A percentile compares a stretch with the other conserved stretches of the same genome.
Conservation (phyloP, 1,284 basidiomycete genomes). For the Apiotrichum mycotoxinovorans region DNA sequence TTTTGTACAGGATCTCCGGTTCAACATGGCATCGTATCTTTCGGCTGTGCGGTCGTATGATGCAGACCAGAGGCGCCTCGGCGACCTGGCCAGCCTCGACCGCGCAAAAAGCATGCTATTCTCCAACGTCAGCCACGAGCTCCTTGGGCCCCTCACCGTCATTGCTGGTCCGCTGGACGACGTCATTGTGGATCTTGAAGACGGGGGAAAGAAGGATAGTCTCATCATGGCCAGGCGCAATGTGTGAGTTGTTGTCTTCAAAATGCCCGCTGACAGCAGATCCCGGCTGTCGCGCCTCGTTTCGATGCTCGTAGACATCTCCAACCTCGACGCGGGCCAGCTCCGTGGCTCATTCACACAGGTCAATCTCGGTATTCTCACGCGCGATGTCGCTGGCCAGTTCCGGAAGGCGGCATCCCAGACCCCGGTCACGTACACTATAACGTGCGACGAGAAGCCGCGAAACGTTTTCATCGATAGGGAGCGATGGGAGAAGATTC, state of each 20-base stretch:
- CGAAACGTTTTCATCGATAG: conserved; percentile 46
- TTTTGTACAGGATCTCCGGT: conserved; percentile 28
- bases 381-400: conserved; percentile 48
- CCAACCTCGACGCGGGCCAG: conserved; percentile 44
- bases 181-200: conserved; percentile 28
- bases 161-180: conserved; percentile 48
- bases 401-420: conserved; percentile 43
- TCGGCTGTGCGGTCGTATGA: conserved; percentile 26
- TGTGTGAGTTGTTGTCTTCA: conserved; percentile 20
- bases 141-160: conserved; percentile 49
- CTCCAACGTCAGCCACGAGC: conserved; percentile 48
- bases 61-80: conserved; percentile 37
- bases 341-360: conserved; percentile 45
- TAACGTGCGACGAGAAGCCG: conserved; percentile 44
- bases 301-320: conserved; percentile 47
- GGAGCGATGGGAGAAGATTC: conserved; percentile 53
- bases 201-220: conserved; percentile 38
- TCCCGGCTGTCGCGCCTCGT: conserved; percentile 42
- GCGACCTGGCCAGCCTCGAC: conserved; percentile 50
- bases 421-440: conserved; percentile 38
- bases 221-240: conserved; percentile 45
- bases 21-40: conserved; percentile 25
- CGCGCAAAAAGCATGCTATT: conserved; percentile 46
- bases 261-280: conserved; percentile 4
- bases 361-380: conserved; percentile 46